Base-by-base conservation (phyloP, 2,329 filamentous ascomycete species). In the Metarhizium sp. region DNA sequence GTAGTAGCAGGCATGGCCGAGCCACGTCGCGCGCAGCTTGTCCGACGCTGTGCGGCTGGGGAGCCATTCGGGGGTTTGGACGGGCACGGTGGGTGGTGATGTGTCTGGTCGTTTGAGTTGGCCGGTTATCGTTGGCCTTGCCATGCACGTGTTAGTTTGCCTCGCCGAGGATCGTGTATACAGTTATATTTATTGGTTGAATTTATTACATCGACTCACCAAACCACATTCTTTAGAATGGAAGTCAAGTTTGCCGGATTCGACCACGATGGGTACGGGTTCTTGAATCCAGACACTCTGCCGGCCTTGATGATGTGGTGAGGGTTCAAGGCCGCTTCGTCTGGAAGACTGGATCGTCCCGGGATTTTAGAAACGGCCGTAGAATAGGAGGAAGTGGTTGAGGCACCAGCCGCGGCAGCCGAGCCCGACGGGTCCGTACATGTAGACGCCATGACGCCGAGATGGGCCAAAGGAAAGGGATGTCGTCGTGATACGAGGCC, bases 1-100 rank as follows among this genome's bases (percentile, higher is more conserved):
- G 65, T 90, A 92, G 74, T 91, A 96, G 74, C 91, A 96, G 3
- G 92, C 92, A 69, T 97, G 92, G 40, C 92, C 92, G 2, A 97
- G 83, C 92, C 92, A 96, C 45, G 92, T 97, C 38, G 92, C 89
- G 54, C 91, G 84, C 29, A 97, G 78, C 45, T 80, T 77, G 18
- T 70, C 63, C 13, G 72, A 73, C 13, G 79, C 81, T 4, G 77
- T 71, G 54, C 88, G 81, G 14, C 74, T 74, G 1, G 81, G 71
- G 10, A 89, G 77, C 69, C 92, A 92, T 4, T 75, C 65, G 0
- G 90, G 88, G 58, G 79, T 80, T 55, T 77, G 79, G 18, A 92
- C 81, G 2, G 81, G 73, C 11, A 94, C 82, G 0, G 84, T 84
- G 10, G 85, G 82, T 29, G 80, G 78, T 10, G 78, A 79, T 7